These are phyloP conservation scores for Fusarium verticillioides DNA, from an alignment of 2,329 filamentous ascomycete genomes.

Conservation along the genomic window DNA sequence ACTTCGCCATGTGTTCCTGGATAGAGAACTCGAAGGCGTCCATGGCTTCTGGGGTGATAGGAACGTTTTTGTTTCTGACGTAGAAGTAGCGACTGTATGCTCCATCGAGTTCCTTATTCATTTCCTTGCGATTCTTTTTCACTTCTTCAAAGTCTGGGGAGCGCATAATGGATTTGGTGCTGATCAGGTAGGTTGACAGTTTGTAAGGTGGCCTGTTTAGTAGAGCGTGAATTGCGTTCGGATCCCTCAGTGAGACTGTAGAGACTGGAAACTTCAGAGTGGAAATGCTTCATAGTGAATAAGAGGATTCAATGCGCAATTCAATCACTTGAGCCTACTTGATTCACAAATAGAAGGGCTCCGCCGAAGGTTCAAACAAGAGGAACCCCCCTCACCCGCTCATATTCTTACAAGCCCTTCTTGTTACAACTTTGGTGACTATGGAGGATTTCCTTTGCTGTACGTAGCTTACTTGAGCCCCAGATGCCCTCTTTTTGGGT, in stretches of 20 bases:
- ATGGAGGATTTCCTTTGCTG: neutral
- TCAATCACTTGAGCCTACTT: rapidly evolving
- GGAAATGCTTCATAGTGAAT: neutral
- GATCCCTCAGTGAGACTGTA: neutral
- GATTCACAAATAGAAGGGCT: neutral
- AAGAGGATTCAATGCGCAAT: no score
- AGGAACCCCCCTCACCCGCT: rapidly evolving
- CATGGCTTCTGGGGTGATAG: neutral
- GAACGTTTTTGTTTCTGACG: neutral
- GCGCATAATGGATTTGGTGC: neutral
- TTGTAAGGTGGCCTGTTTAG: neutral
- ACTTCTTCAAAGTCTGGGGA: neutral
- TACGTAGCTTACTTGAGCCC: rapidly evolving
- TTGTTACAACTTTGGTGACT: neutral
- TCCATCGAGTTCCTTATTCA: rapidly evolving
- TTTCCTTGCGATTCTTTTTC: neutral
- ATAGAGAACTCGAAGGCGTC: neutral
- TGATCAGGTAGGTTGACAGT: rapidly evolving
- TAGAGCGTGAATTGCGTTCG: rapidly evolving
- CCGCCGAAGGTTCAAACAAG: rapidly evolving
- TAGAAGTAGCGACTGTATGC: neutral
- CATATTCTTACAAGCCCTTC: rapidly evolving
- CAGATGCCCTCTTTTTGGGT: neutral
- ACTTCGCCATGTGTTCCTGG: neutral
- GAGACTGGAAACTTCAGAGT: neutral